A percentile compares a stretch with the other conserved stretches of the same genome.
Evolutionary conservation across 192 early-diverging fungal species (phyloP).

Genomic region (Umbelopsis vinacea): DNA sequence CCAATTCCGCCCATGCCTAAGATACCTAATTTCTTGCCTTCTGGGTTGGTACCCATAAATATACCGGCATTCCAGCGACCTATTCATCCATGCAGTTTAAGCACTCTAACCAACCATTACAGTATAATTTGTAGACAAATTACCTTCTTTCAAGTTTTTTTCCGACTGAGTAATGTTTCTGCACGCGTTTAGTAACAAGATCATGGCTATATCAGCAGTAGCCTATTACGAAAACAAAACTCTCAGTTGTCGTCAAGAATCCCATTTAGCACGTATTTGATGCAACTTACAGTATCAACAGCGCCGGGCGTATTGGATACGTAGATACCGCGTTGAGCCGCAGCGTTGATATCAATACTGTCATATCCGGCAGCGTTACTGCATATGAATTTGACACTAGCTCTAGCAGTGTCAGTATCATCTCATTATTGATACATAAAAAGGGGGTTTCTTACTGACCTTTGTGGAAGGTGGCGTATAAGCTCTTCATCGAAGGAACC

Average conservation of each 20-base stretch:
- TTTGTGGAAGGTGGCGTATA: conserved; percentile 34
- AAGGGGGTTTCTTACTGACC: neutral
- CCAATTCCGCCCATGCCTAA: conserved; percentile 58
- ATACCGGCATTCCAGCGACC: conserved; percentile 43
- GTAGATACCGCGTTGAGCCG: conserved; percentile 34
- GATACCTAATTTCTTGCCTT: conserved; percentile 48
- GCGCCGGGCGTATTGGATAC: conserved; percentile 51
- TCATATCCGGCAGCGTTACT: conserved; percentile 48
- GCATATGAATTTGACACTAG: conserved; percentile 32
- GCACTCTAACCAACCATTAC: too few species aligned
- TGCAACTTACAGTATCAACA: conserved; percentile 33
- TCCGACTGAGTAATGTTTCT: conserved; percentile 44
- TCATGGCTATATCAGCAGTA: conserved; percentile 51
- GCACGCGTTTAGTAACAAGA: conserved; percentile 52
- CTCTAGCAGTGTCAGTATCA: neutral
- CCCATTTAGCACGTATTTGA: too few species aligned
- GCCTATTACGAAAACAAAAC: conserved; percentile 24
- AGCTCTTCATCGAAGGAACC: conserved; percentile 44
- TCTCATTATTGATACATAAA: neutral
- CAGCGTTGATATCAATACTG: conserved; percentile 40
- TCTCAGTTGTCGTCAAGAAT: too few species aligned
- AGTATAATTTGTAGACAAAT: neutral
- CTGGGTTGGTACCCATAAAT: conserved; percentile 43
- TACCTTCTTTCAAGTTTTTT: conserved; percentile 47
- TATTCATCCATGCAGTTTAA: conserved; percentile 5